Conservation (phyloP, 2,329 filamentous ascomycete genomes). For the Botrytis porri region DNA sequence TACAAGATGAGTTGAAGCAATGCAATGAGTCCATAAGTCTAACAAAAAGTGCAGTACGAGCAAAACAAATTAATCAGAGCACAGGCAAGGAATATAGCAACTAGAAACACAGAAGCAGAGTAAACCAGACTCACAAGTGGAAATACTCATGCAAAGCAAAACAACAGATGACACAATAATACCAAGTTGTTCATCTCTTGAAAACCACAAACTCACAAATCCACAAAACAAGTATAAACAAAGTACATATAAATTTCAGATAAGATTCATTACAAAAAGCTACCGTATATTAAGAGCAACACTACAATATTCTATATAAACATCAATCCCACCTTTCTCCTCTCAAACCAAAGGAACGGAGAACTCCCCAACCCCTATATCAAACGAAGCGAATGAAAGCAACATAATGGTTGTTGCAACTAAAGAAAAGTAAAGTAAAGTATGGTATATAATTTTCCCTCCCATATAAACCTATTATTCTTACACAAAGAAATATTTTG, state of each 20-base stretch:
- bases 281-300: conserved; percentile 9
- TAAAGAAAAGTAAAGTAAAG: conserved; percentile 3
- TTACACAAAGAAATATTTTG: conserved; percentile 13
- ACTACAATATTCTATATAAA: conserved; percentile 11
- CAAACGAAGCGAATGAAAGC: conserved; percentile 12
- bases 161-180: not conserved
- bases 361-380: conserved; percentile 1
- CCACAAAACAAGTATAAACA: not conserved
- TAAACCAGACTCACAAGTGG: not conserved
- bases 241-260: not conserved
- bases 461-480: conserved; percentile 1
- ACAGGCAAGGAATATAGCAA: not conserved
- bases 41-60: not conserved
- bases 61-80: not conserved
- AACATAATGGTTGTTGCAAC: not conserved
- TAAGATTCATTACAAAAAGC: conserved; percentile 4
- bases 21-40: not conserved
- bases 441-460: conserved; percentile 15
- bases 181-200: not conserved
- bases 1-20: not conserved
- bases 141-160: not conserved
- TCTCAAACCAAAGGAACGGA: not conserved
- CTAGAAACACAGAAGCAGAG: not conserved
- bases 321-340: not conserved
- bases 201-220: not conserved